Percentiles rank a stretch among this genome's conserved stretches.
These are phyloP conservation scores for Scedosporium boydii DNA, from an alignment of 2,329 filamentous ascomycete species.

Conservation along the genomic window DNA sequence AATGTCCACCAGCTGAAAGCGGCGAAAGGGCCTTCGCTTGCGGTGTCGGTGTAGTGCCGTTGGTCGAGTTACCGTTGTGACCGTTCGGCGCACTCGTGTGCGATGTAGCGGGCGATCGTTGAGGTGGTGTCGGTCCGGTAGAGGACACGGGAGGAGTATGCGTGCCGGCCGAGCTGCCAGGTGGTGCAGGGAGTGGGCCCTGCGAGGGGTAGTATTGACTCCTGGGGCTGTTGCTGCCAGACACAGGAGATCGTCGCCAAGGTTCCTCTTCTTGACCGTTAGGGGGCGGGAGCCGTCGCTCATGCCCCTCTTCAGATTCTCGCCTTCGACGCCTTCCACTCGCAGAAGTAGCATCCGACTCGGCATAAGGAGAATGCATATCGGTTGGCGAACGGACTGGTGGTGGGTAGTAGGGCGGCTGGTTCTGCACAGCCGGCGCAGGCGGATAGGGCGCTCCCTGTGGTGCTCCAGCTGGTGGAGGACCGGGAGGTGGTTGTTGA, in stretches of 20 bases:
- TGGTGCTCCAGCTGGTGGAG: neutral
- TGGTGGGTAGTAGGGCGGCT: constrained; percentile 12
- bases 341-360: constrained; percentile 23
- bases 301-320: constrained; percentile 29
- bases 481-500: constrained; percentile 4
- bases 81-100: neutral
- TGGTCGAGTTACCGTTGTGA: neutral
- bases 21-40: neutral
- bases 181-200: constrained; percentile 13
- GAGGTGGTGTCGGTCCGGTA: constrained; percentile 4
- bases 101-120: constrained; percentile 6
- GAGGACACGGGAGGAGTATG: constrained; percentile 3
- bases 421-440: constrained; percentile 10
- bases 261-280: constrained; percentile 36
- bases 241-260: constrained; percentile 39
- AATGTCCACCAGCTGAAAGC: neutral
- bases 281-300: constrained; percentile 36
- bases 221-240: constrained; percentile 36
- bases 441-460: neutral
- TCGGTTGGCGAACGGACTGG: constrained; percentile 5
- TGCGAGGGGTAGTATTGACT: constrained; percentile 29
- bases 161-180: neutral
- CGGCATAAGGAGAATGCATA: constrained; percentile 10
- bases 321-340: constrained; percentile 26
- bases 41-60: neutral